Percentiles rank a stretch among this genome's conserved stretches.
Conservation (phyloP, 2,329 filamentous ascomycete species). For the Fusarium irregulare region DNA sequence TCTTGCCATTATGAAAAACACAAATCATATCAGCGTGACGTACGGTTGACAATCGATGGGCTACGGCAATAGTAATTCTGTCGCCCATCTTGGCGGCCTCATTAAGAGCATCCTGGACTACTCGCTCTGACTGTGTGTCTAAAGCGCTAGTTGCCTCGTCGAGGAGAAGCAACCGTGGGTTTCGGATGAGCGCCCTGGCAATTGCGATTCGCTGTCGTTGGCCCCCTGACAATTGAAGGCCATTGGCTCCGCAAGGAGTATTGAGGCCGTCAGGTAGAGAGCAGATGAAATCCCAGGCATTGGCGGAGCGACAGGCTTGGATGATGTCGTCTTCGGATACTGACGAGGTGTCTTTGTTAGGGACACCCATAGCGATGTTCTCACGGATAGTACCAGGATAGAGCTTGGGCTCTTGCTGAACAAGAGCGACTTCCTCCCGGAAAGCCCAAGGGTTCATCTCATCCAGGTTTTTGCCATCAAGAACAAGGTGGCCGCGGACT, state of each 20-base stretch:
- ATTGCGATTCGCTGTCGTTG: constrained; percentile 76
- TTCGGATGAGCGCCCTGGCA: constrained; percentile 66
- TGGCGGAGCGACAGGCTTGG: constrained; percentile 53
- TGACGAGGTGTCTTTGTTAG: not conserved
- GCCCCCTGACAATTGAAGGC: constrained; percentile 74
- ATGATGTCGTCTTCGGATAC: not conserved
- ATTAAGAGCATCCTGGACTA: constrained; percentile 81
- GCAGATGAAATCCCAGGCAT: constrained; percentile 60
- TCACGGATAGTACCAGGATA: not conserved
- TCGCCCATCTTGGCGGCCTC: constrained; percentile 78
- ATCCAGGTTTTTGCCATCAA: constrained; percentile 43
- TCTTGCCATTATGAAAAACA: constrained; percentile 67
- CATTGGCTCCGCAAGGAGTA: constrained; percentile 70
- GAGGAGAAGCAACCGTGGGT: constrained; percentile 40
- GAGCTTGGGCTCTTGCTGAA: not conserved
- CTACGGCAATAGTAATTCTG: constrained; percentile 67
- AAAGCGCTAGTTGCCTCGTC: constrained; percentile 45
- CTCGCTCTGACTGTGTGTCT: constrained; percentile 43
- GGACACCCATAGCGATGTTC: constrained; percentile 35
- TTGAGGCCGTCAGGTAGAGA: constrained; percentile 60
- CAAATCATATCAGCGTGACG: constrained; percentile 75
- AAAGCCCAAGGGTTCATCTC: constrained; percentile 61
- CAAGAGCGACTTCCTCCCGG: constrained; percentile 61
- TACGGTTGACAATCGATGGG: constrained; percentile 91
- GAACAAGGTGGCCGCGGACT: constrained; percentile 18